Evolutionary conservation across 192 early-diverging fungal genomes (phyloP), one percentile per base, ranked within the genome.

Genomic region (Glomus cerebriforme): DNA sequence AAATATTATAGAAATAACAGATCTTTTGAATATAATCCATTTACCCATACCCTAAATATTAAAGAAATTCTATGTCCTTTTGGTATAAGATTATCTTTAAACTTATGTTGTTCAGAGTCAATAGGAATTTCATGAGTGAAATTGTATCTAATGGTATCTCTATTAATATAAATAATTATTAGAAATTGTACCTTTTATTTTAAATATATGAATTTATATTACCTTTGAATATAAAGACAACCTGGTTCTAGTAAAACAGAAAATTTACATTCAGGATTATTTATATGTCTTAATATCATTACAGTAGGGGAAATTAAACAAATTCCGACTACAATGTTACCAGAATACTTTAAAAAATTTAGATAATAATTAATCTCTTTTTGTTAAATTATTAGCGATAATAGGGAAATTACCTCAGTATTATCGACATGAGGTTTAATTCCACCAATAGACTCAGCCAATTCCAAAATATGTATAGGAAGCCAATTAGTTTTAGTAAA

Each of bases 341-440:
- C 95, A 17, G 93, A 95, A 37, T 76, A 76, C 74, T 76, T 45
- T 45, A 45, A 49, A 6, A 45, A 17, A 29, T 43, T 12, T 12
- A 0, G 10, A 3, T 12, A 12, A 12, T 10, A 43, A 43, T 43
- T 43, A 43, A 43, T 43, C 2, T 39, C 7, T 39, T 43, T 43
- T 43, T 10, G 39, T 43, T 43, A 12, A 43, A 43, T 43, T 43
- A 12, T 43, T 43, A 12, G 9, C 39, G 12, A 12, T 12, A 43
- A 43, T 8, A 34, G 7, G 10, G 26, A n/a, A 49, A 39, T n/a
- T 66, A 78, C 93, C 35, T 92, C 90, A 10, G 91, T 76, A 76
- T 96, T 94, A 80, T 96, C 95, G 5, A 96, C 90, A 80, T 96
- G 95, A 8, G 91, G 88, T 81, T 89, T 86, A 75, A 96, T 96